Base-by-base conservation (phyloP, 352 stramenopile genomes). In the Plasmopara viticola region DNA sequence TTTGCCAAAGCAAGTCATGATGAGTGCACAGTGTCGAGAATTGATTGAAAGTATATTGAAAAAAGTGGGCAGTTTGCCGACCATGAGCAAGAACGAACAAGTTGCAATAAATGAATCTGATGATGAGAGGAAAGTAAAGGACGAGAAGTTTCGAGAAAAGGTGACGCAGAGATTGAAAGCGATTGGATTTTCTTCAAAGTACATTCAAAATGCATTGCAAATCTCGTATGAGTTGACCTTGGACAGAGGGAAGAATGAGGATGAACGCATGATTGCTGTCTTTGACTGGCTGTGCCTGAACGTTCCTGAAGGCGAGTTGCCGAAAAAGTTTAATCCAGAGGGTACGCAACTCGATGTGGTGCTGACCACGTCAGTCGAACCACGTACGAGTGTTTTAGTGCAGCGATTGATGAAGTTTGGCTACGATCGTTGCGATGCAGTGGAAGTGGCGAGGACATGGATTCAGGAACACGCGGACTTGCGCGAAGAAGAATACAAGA, bases 321-420 rank as follows among this genome's bases (percentile, higher is more conserved):
- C 84, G 5, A 90, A 86, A 59, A 72, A 72, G 9, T 97, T 96
- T 55, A 91, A 92, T 47, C 83, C 88, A 1, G 65, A 85, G 44
- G 87, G 87, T 15, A 96, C 89, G n/a, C 86, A 97, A 38, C 66
- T 97, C 13, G 87, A 96, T 48, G 86, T 95, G 6, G 72, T 94
- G 2, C 48, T 84, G 2, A 62, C 43, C 9, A 53, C 51, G 14
- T 53, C 56, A 5, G n/a, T 15, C 8, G 17, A 40, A 18, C 28
- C 65, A 13, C 58, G 68, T 12, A 65, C 64, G 0, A 43, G 62
- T 6, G 68, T 78, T n/a, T 53, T 93, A 0, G 68, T 91, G 1
- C 74, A 88, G 46, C 45, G 72, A n/a, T 54, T 93, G 25, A 86
- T 86, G 69, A 87, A 88, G 41, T 84, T 84, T 54, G 83, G 83